A percentile compares a stretch with the other conserved stretches of the same genome.
Evolutionary conservation across 1,284 basidiomycete genomes (phyloP).

Genomic region (Puccinia coronata): DNA sequence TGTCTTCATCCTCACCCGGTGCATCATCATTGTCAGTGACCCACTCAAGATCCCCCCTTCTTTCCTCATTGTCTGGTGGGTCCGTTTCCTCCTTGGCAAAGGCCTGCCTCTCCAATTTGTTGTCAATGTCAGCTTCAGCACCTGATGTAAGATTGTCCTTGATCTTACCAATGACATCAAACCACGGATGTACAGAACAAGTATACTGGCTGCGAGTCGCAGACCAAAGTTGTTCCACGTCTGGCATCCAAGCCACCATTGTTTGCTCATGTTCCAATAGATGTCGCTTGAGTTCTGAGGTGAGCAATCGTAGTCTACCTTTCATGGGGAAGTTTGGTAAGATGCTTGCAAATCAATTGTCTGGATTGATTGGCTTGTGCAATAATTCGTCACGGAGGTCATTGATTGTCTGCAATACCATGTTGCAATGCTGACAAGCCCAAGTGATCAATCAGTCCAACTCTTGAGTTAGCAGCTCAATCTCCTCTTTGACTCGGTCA

Average conservation of each 20-base stretch:
- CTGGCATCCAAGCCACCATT: not conserved
- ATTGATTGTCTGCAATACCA: not conserved
- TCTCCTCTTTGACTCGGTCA: not conserved
- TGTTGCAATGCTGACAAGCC: not conserved
- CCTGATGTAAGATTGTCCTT: not conserved
- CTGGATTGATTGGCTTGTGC: not conserved
- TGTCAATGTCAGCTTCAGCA: not conserved
- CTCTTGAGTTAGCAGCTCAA: conserved; percentile 3
- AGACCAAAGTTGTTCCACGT: not conserved
- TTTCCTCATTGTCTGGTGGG: too few relatives aligned
- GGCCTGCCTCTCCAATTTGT: not conserved
- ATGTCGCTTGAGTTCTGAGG: not conserved
- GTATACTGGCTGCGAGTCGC: not conserved
- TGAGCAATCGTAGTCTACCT: not conserved
- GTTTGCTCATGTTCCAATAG: not conserved
- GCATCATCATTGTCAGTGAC: too few relatives aligned
- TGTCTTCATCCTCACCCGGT: too few relatives aligned
- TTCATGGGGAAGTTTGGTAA: not conserved
- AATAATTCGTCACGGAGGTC: not conserved
- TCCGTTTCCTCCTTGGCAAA: not conserved
- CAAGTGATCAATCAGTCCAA: not conserved
- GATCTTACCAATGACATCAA: not conserved
- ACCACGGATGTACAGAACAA: not conserved
- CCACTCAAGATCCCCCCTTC: too few relatives aligned
- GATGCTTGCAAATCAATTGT: not conserved